Percentiles rank a stretch among this genome's conserved stretches.
Evolutionary conservation across 345 rosid genomes (phyloP).

Genomic region (Heritiera littoralis): DNA sequence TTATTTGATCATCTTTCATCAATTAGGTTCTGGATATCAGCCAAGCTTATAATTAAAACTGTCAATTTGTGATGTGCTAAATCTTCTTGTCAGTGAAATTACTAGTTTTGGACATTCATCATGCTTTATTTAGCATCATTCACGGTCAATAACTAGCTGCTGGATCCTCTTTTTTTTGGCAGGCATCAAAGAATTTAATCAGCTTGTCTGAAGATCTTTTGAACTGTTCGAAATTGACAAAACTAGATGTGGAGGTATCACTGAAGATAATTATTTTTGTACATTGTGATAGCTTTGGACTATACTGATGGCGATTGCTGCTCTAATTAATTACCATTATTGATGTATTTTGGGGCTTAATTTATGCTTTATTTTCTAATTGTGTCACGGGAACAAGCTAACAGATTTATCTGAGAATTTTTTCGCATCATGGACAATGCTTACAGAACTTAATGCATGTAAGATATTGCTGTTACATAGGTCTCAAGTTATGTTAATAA

Average conservation of each 20-base stretch:
- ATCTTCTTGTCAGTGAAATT: constrained; percentile 3
- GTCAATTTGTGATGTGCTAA: neutral
- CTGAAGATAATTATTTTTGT: neutral
- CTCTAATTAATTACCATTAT: neutral
- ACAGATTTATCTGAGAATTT: constrained; percentile 50
- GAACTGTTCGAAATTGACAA: constrained; percentile 66
- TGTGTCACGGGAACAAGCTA: constrained; percentile 81
- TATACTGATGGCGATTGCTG: constrained; percentile 4
- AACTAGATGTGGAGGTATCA: constrained; percentile 83
- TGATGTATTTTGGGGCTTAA: neutral
- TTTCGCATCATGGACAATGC: constrained; percentile 71
- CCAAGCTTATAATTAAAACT: neutral
- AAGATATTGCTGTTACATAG: constrained; percentile 29
- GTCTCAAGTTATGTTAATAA: constrained; percentile 7
- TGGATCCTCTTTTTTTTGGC: neutral
- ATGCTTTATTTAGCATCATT: neutral
- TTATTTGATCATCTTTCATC: neutral
- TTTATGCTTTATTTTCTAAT: constrained; percentile 23
- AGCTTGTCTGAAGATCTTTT: constrained; percentile 72
- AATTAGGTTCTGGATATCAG: neutral
- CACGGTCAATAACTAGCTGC: neutral
- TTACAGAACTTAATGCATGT: constrained; percentile 86
- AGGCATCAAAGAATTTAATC: constrained; percentile 81
- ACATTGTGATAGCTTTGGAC: constrained; percentile 6
- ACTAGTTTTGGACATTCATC: neutral